phyloP scores from a whole-genome alignment of 495 filamentous ascomycete species.

The Tricharina praecox region DNA sequence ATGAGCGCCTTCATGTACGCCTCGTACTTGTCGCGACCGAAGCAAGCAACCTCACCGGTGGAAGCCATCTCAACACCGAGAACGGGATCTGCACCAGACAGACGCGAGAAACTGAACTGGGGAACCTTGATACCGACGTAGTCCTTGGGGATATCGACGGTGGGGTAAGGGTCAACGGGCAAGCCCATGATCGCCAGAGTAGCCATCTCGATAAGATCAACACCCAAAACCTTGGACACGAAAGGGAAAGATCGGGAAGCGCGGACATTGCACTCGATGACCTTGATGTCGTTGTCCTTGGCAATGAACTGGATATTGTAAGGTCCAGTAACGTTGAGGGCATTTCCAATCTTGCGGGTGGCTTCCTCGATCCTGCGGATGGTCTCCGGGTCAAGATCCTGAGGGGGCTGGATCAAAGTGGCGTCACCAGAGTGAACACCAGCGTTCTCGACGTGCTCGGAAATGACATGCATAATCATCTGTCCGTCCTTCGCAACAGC shows the following conservation, averaged over 20 bases:
- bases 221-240: slow-evolving; percentile 96
- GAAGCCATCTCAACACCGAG: slow-evolving; percentile 98
- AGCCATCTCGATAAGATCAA: slow-evolving; percentile 96
- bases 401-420: slow-evolving; percentile 79
- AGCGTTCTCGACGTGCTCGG: slow-evolving; percentile 89
- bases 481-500: slow-evolving; percentile 78
- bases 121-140: slow-evolving; percentile 96
- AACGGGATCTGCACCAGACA: slow-evolving; percentile 91
- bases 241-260: slow-evolving; percentile 95
- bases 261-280: slow-evolving; percentile 96
- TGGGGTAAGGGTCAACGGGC: slow-evolving; percentile 67
- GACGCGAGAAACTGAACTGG: slow-evolving; percentile 93
- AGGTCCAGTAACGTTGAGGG: slow-evolving; percentile 88
- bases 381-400: slow-evolving; percentile 80
- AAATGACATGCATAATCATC: slow-evolving; percentile 81
- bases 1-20: slow-evolving; percentile 91
- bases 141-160: slow-evolving; percentile 51
- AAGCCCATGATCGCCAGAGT: slow-evolving; percentile 89
- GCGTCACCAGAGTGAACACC: slow-evolving; percentile 96
- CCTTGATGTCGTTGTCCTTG: slow-evolving; percentile 98
- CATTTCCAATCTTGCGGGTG: slow-evolving; percentile 84
- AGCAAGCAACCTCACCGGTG: slow-evolving; percentile 93
- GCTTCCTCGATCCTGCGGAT: slow-evolving; percentile 84
- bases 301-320: slow-evolving; percentile 99
- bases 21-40: slow-evolving; percentile 89